Base-by-base conservation (phyloP, 805 yeast species). In the Lachancea sp. region DNA sequence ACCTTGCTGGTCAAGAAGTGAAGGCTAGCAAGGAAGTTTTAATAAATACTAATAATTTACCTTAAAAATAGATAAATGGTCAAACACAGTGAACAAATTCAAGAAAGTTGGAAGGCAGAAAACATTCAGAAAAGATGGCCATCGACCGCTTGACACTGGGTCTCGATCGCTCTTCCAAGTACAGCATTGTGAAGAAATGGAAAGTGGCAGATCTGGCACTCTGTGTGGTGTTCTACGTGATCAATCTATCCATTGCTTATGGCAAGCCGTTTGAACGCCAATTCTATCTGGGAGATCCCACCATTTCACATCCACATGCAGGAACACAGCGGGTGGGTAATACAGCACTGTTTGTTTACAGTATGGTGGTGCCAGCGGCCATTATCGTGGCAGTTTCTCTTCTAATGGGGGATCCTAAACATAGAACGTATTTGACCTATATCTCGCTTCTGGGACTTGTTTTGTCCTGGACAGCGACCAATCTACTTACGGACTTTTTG, bases 301-400 rank as follows among this genome's bases (percentile, higher is more conserved):
- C 91, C 0, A 77, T 91, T 33, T 78, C 81, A 42, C 95, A 87
- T 63, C 96, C 97, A 1, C 81, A 75, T 61, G 84, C 95, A 0
- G 78, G 76, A 39, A 72, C 68, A 15, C 95, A 91, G 64, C 72
- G 85, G 19, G 95, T 91, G 2, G 70, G 82, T 8, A 77, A 67
- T 33, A 50, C 63, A n/a, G 62, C 69, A 54, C 71, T 88, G 46
- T 65, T 83, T 13, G 52, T 77, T n/a, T 73, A 75, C 55, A 70
- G 81, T n/a, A 58, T 71, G 4, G 58, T 75, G 48, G 59, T 75
- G 2, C 91, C 93, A 7, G 44, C 68, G 1, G 42, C 59, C 6
- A 55, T 67, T 2, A 71, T 83, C 6, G 48, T 66, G 2, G 44
- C 56, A 29, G 17, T 64, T 42, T 50, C 70, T 56, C 48, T 61